Evolutionary conservation across 331 rosid genomes (phyloP), one percentile per base, ranked within the genome.

Genomic region (Prunus yedoensis): DNA sequence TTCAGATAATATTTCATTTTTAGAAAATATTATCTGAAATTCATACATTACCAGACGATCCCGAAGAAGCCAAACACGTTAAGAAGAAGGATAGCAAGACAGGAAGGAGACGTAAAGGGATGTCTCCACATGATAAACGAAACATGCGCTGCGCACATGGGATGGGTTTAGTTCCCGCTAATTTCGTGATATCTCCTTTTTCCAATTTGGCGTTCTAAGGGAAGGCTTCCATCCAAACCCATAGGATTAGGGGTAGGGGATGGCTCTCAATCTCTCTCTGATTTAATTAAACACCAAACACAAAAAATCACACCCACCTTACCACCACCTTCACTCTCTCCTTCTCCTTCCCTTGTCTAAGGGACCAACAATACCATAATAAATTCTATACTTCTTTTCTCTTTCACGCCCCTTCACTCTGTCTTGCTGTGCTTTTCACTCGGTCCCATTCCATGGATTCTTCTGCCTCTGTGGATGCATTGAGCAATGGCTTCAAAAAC

Each of bases 401-500:
- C 43, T 38, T 38, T 8, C 43, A 38, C 23, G 15, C 27, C 8
- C 59, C 12, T 76, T 54, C 59, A 52, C 71, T 25, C 52, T 41
- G 28, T n/a, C 3, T 58, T 58, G 15, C 30, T 13, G 12, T 58
- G 30, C 62, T 25, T 12, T 57, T n/a, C 73, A 75, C 27, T 27
- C 38, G 21, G 12, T 14, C 4, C 41, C 18, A 18, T 60, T 60
- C 45, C 12, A 84, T 74, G 85, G 75, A 77, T 54, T 71, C 77
- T 47, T 67, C 77, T 74, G 60, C 5, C 1, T 75, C 45, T n/a
- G 74, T 50, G 6, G 32, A 45, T 74, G 15, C 77, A 66, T 61
- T 75, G 75, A 77, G 63, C 43, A 54, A 63, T 54, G 69, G 23
- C 77, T 53, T 75, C 73, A 60, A 84, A 30, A 54, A 68, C 10